These are phyloP conservation scores for Ceratobasidium sp. DNA, from an alignment of 1,284 basidiomycete species.

Conservation along the genomic window DNA sequence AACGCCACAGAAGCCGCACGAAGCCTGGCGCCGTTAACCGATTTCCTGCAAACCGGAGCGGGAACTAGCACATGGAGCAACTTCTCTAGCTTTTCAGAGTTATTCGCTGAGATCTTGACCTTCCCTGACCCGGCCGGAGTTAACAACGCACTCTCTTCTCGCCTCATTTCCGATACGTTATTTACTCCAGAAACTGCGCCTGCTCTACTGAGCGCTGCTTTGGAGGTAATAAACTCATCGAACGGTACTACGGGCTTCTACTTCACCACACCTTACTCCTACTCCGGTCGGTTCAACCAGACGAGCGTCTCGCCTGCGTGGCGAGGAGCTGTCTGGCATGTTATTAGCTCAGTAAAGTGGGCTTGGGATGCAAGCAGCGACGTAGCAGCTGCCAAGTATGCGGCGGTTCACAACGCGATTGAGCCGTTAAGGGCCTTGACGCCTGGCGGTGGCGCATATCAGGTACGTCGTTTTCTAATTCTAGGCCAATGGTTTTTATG, in stretches of 20 bases:
- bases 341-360: not conserved
- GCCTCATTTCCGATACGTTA: slow-evolving; percentile 3
- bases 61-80: not conserved
- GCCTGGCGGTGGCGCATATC: slow-evolving; percentile 29
- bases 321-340: slow-evolving; percentile 35
- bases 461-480: slow-evolving; percentile 6
- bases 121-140: slow-evolving; percentile 7
- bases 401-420: not conserved
- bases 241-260: slow-evolving; percentile 15
- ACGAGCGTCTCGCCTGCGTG: slow-evolving; percentile 37
- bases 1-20: slow-evolving; percentile 22
- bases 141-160: slow-evolving; percentile 27
- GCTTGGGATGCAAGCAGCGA: slow-evolving; percentile 14
- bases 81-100: slow-evolving; percentile 1
- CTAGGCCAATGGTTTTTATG: not conserved
- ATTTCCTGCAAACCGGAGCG: slow-evolving; percentile 6
- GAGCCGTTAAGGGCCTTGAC: slow-evolving; percentile 18
- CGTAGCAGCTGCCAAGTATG: not conserved
- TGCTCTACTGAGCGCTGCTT: not conserved
- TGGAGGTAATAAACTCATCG: not conserved
- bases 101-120: slow-evolving; percentile 1
- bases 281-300: not conserved
- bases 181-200: not conserved
- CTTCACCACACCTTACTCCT: slow-evolving; percentile 26
- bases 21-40: slow-evolving; percentile 24